Percentiles rank a stretch among this genome's conserved stretches.
Evolutionary conservation across 768 basidiomycete genomes (phyloP).

Genomic region (Antrodiella citrinella): DNA sequence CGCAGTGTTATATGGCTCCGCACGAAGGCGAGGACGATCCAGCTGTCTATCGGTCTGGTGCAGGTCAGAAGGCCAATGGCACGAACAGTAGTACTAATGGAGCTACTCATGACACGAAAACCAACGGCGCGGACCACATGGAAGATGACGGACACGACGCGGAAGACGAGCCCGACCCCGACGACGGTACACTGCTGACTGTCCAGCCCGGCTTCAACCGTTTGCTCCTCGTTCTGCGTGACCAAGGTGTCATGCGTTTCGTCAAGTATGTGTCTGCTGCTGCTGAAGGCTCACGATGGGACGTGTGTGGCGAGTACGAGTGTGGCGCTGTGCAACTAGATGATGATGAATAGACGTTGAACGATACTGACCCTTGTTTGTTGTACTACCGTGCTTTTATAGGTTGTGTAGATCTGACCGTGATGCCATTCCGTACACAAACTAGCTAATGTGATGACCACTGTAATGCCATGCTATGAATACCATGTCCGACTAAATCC

Average conservation of each 20-base stretch:
- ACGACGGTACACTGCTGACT: conserved; percentile 76
- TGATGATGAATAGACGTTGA: conserved; percentile 34
- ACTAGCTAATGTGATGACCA: background rate
- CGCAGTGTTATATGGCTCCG: conserved; percentile 88
- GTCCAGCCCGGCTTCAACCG: conserved; percentile 88
- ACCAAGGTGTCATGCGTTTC: conserved; percentile 90
- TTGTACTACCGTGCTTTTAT: too few relatives aligned
- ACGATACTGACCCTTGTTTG: background rate
- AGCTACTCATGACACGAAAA: conserved; percentile 12
- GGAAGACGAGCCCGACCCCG: conserved; percentile 49
- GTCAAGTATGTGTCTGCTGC: conserved; percentile 91
- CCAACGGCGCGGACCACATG: conserved; percentile 8
- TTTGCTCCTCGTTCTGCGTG: conserved; percentile 80
- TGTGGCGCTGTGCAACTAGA: conserved; percentile 72
- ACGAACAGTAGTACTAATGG: conserved; percentile 14
- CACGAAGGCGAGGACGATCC: conserved; percentile 95
- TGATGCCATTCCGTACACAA: background rate
- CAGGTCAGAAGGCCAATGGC: conserved; percentile 17
- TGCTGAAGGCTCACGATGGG: conserved; percentile 89
- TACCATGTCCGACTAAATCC: background rate
- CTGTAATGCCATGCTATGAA: background rate
- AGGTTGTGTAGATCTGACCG: background rate
- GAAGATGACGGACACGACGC: conserved; percentile 15
- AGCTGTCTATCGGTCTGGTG: conserved; percentile 72
- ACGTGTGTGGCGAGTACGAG: conserved; percentile 87